phyloP scores from a whole-genome alignment of 257 asterid species.

The Haberlea rhodopensis region DNA sequence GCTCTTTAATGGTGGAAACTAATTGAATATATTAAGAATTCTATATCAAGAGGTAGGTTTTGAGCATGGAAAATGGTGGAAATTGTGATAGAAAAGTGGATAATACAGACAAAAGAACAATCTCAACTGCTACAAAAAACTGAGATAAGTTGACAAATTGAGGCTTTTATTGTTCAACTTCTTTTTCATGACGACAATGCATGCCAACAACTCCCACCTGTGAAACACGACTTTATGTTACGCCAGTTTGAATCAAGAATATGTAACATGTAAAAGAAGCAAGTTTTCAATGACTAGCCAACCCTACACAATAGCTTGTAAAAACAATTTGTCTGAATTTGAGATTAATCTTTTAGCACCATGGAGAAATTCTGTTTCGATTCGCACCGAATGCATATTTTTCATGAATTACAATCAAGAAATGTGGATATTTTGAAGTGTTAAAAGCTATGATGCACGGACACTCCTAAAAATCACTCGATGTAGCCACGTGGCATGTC shows the following conservation, averaged over 20 bases:
- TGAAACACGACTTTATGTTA: conserved; percentile 40
- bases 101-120: conserved; percentile 26
- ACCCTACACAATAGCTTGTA: conserved; percentile 12
- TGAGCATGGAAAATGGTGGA: conserved; percentile 22
- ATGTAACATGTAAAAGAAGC: conserved; percentile 18
- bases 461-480: too few relatives aligned
- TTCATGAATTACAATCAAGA: too few relatives aligned
- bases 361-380: too few relatives aligned
- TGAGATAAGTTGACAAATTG: conserved; percentile 42
- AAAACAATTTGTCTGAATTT: background rate
- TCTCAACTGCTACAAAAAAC: conserved; percentile 61
- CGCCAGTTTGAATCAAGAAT: conserved; percentile 11
- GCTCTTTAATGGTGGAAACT: conserved; percentile 1
- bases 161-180: conserved; percentile 29
- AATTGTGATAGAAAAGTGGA: conserved; percentile 16
- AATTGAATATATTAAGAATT: background rate
- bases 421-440: too few relatives aligned
- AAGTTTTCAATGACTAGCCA: conserved; percentile 27
- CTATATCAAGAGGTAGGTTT: background rate
- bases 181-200: conserved; percentile 41
- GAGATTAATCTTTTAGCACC: too few relatives aligned
- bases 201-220: conserved; percentile 78
- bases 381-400: too few relatives aligned
- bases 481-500: too few relatives aligned
- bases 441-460: too few relatives aligned